Conservation (phyloP, 495 filamentous ascomycete species). For the Hypoxylon trugodes region DNA sequence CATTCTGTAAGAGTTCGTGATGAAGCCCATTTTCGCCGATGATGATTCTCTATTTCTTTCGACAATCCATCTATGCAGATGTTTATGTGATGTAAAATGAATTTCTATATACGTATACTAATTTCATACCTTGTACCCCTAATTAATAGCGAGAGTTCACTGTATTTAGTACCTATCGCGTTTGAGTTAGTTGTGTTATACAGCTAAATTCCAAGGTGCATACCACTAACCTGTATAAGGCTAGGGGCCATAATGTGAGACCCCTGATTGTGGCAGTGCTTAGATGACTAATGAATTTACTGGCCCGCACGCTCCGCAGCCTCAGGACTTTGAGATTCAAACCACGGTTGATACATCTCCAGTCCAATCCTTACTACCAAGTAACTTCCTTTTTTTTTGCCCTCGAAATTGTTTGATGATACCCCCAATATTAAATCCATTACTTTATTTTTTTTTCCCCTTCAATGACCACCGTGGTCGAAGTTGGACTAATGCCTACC, state of each 20-base stretch:
- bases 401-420: constrained; percentile 22
- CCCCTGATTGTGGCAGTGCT: constrained; percentile 46
- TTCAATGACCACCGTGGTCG: constrained; percentile 25
- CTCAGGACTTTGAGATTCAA: constrained; percentile 1
- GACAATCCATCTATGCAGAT: no score
- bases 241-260: no score
- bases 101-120: not conserved
- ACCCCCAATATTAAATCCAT: constrained; percentile 23
- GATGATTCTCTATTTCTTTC: not conserved
- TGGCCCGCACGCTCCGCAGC: constrained; percentile 24
- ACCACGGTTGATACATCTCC: constrained; percentile 12
- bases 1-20: constrained; percentile 13
- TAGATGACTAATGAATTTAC: constrained; percentile 19
- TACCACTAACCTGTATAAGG: no score
- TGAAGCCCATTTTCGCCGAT: constrained; percentile 4
- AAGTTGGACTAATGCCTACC: constrained; percentile 9
- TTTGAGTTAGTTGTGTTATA: no score
- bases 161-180: no score
- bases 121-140: no score
- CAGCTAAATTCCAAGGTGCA: no score
- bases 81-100: not conserved
- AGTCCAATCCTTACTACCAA: constrained; percentile 1
- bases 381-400: constrained; percentile 18
- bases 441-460: constrained; percentile 11
- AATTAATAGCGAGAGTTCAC: no score